Conservation (phyloP, 2,329 filamentous ascomycete species). For the Penicillium sp. region DNA sequence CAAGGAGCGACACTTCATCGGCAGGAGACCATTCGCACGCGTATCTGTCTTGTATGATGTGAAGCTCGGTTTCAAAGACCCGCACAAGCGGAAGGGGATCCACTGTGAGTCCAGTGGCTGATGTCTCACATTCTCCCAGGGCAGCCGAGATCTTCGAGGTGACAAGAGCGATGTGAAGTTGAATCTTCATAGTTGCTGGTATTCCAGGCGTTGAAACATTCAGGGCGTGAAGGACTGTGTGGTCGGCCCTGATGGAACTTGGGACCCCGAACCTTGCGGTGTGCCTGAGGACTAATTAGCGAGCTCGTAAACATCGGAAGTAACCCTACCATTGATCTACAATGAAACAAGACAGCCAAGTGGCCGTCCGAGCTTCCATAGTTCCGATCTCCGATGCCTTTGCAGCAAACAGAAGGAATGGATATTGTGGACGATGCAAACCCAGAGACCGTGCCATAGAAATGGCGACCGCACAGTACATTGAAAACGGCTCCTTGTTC, state of each 20-base stretch:
- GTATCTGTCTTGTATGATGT: not conserved
- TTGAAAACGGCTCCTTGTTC: slow-evolving; percentile 5
- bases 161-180: not conserved
- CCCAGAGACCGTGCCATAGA: slow-evolving; percentile 5
- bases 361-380: not conserved
- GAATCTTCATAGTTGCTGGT: not conserved
- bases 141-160: slow-evolving; percentile 5
- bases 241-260: not conserved
- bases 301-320: no score
- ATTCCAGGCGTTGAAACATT: not conserved
- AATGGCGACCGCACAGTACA: slow-evolving; percentile 1
- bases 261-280: slow-evolving; percentile 1
- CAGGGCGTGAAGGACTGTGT: not conserved
- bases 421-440: slow-evolving; percentile 4
- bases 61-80: slow-evolving; percentile 2
- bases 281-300: not conserved
- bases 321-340: slow-evolving; percentile 1
- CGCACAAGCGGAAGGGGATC: slow-evolving; percentile 2
- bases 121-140: slow-evolving; percentile 3
- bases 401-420: slow-evolving; percentile 2
- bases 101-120: not conserved
- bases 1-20: slow-evolving; percentile 1
- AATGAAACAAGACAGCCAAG: slow-evolving; percentile 2
- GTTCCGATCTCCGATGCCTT: slow-evolving; percentile 3
- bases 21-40: slow-evolving; percentile 1